Evolutionary conservation across 106 monocot genomes (phyloP).

Genomic region (Cymbidium sinense): DNA sequence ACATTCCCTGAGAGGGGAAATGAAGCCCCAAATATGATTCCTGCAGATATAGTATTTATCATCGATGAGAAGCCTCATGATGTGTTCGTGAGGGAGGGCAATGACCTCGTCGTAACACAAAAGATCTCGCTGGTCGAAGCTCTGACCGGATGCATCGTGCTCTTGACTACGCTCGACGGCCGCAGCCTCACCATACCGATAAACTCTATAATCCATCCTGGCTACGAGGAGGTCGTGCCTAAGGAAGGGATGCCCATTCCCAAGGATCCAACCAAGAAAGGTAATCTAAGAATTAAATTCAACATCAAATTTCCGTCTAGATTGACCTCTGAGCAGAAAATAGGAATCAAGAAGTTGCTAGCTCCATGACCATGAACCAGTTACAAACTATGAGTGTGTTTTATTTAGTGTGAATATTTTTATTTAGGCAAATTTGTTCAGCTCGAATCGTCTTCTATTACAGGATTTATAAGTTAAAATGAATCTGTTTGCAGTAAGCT

Average conservation of each 20-base stretch:
- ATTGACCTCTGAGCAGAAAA: constrained; percentile 17
- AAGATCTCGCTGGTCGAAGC: constrained; percentile 16
- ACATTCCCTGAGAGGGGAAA: constrained; percentile 29
- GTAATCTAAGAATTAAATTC: constrained; percentile 18
- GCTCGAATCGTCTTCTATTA: no score
- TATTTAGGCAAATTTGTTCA: not conserved
- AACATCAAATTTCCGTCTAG: constrained; percentile 17
- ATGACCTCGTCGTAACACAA: constrained; percentile 14
- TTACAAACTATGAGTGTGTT: not conserved
- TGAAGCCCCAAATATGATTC: constrained; percentile 19
- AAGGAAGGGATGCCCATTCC: constrained; percentile 21
- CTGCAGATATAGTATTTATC: constrained; percentile 30
- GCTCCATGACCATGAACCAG: not conserved
- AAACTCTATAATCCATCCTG: constrained; percentile 18
- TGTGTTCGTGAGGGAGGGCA: constrained; percentile 18
- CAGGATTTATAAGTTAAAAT: not conserved
- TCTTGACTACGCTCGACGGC: constrained; percentile 15
- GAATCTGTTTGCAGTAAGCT: not conserved
- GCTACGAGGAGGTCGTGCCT: constrained; percentile 20
- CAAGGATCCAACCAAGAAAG: constrained; percentile 16
- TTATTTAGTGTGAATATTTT: not conserved
- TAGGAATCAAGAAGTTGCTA: constrained; percentile 10
- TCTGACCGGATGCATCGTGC: constrained; percentile 12
- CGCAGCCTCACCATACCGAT: constrained; percentile 18
- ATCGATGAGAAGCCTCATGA: constrained; percentile 28